These are phyloP conservation scores for Diaporthe eres DNA, from an alignment of 2,329 filamentous ascomycete species.

Conservation along the genomic window DNA sequence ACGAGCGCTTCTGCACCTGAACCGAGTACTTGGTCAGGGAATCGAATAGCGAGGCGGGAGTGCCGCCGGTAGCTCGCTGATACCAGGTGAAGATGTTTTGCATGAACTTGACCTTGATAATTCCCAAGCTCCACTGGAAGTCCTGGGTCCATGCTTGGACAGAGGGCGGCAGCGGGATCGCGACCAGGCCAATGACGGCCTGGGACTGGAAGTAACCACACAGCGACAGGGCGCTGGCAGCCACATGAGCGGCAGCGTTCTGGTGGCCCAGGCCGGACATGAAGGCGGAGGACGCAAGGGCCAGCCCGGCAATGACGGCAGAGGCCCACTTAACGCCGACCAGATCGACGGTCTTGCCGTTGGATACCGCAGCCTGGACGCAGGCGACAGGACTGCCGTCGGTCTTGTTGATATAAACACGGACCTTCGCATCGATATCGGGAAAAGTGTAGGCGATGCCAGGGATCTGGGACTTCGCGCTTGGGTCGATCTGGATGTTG, in stretches of 20 bases:
- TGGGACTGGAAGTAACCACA: slow-evolving; percentile 92
- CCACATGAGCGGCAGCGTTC: slow-evolving; percentile 89
- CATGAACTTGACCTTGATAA: slow-evolving; percentile 84
- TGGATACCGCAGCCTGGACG: slow-evolving; percentile 84
- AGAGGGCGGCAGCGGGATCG: slow-evolving; percentile 82
- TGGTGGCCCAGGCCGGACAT: slow-evolving; percentile 87
- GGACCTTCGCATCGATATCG: slow-evolving; percentile 84
- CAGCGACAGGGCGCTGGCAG: slow-evolving; percentile 85
- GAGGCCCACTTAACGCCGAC: slow-evolving; percentile 85
- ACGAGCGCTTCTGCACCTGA: slow-evolving; percentile 76
- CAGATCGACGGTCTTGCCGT: slow-evolving; percentile 87
- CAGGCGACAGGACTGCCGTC: slow-evolving; percentile 75
- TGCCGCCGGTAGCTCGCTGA: slow-evolving; percentile 86
- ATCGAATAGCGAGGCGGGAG: slow-evolving; percentile 80
- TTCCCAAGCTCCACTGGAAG: slow-evolving; percentile 93
- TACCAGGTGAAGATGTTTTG: slow-evolving; percentile 90
- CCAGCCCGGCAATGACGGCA: slow-evolving; percentile 82
- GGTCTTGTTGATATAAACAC: slow-evolving; percentile 79
- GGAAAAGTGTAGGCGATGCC: slow-evolving; percentile 86
- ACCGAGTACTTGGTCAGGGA: slow-evolving; percentile 79
- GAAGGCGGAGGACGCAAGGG: slow-evolving; percentile 83
- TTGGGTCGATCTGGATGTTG: slow-evolving; percentile 70
- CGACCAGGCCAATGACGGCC: slow-evolving; percentile 84
- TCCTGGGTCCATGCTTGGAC: slow-evolving; percentile 91
- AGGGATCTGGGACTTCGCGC: slow-evolving; percentile 75